Conservation (phyloP, 345 rosid species). For the Fremontodendron californicum region DNA sequence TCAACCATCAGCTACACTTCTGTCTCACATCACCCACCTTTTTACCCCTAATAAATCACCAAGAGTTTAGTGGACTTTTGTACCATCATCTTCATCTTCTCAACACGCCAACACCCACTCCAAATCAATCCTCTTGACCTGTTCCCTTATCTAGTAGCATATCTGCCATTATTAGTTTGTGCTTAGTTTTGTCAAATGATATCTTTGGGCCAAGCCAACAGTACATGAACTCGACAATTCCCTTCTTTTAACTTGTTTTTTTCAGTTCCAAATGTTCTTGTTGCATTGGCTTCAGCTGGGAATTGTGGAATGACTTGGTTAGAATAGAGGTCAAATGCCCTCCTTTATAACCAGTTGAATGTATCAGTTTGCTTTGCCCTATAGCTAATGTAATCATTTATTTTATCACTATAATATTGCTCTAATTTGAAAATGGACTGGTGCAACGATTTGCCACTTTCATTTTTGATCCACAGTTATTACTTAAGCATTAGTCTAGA, state of each 20-base stretch:
- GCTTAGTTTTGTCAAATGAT: not conserved
- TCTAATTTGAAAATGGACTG: not conserved
- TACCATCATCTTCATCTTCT: slow-evolving; percentile 5
- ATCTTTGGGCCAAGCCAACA: not conserved
- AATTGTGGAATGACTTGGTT: not conserved
- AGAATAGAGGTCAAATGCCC: not conserved
- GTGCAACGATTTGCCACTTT: not conserved
- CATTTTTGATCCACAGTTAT: not conserved
- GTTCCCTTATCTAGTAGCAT: not conserved
- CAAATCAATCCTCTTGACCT: not conserved
- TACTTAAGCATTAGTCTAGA: not conserved
- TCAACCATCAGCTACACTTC: no score
- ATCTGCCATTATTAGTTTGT: not conserved
- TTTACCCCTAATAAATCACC: not conserved
- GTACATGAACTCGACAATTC: not conserved
- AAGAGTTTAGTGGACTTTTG: slow-evolving; percentile 20
- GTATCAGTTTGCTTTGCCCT: not conserved
- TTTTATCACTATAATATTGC: not conserved
- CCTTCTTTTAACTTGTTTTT: not conserved
- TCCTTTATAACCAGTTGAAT: not conserved
- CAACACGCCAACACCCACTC: slow-evolving; percentile 19
- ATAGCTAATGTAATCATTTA: not conserved
- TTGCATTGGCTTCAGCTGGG: not conserved
- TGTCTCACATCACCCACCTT: not conserved
- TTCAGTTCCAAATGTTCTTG: not conserved